Evolutionary conservation across 495 filamentous ascomycete genomes (phyloP).

Genomic region (Hypoxylon perforatum): DNA sequence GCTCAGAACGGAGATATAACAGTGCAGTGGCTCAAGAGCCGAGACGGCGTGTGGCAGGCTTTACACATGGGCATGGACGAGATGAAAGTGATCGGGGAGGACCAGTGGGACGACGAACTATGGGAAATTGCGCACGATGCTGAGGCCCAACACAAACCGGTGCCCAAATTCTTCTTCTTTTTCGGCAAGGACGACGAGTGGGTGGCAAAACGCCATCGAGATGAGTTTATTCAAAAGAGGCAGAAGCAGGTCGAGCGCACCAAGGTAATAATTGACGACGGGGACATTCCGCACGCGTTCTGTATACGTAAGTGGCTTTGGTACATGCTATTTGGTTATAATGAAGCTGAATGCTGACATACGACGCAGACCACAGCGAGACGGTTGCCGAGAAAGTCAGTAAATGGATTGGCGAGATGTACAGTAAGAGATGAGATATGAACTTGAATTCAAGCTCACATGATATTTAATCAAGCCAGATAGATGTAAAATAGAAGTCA

Average conservation of each 20-base stretch:
- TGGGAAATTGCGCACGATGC: slow-evolving; percentile 73
- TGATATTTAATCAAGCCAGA: slow-evolving; percentile 9
- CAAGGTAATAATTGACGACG: slow-evolving; percentile 77
- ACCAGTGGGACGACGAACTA: slow-evolving; percentile 81
- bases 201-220: slow-evolving; percentile 80
- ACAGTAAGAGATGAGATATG: slow-evolving; percentile 2
- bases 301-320: slow-evolving; percentile 69
- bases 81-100: slow-evolving; percentile 77
- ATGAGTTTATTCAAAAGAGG: slow-evolving; percentile 72
- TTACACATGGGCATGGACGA: slow-evolving; percentile 74
- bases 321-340: not conserved
- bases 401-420: slow-evolving; percentile 69
- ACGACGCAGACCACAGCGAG: slow-evolving; percentile 66
- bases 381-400: slow-evolving; percentile 73
- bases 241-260: slow-evolving; percentile 61
- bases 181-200: slow-evolving; percentile 83
- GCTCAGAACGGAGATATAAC: slow-evolving; percentile 69
- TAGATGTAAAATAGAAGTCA: too few species aligned
- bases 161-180: slow-evolving; percentile 77
- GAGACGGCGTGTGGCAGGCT: slow-evolving; percentile 74
- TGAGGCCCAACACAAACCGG: slow-evolving; percentile 36
- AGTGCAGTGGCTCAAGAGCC: slow-evolving; percentile 68
- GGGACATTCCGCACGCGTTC: slow-evolving; percentile 82
- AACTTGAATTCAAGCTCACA: not conserved
- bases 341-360: slow-evolving; percentile 13